Base-by-base conservation (phyloP, 441 rosid species). In the Dalechampia spathulata region DNA sequence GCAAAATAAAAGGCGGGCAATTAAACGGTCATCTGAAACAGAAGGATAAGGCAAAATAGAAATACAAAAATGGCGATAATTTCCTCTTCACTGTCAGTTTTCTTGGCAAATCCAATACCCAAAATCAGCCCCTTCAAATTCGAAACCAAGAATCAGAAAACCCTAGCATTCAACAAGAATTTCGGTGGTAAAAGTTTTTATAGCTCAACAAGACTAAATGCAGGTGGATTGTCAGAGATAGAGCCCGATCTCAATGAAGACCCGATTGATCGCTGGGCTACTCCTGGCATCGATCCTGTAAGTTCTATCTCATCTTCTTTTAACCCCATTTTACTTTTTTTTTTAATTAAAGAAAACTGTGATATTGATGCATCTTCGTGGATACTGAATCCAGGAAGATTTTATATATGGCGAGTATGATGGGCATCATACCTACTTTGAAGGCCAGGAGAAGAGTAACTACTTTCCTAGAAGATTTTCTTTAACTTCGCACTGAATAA, bases 231-330 rank as follows among this genome's bases (percentile, higher is more conserved):
- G 60, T 55, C 86, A 2, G 72, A 80, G 70, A 76, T 83, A 32
- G 96, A 90, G 60, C 96, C 90, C 13, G 98, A 90, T 49, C 90
- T 90, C 55, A 80, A 83, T 11, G 98, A 90, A 69, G 94, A 90
- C 41, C 92, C 92, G 0, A 58, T 73, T 55, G 95, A 87, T 58
- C 82, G 83, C 48, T 87, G 83, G 75, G 86, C 73, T 54, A 76
- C 80, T 44, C 77, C 80, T 32, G 68, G 92, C 23, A 23, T 90
- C 46, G 79, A 75, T 64, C 55, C 72, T 40, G 96, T 87, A 62
- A 34, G 78, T 53, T 19, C 39, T 32, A 2, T 45, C 25, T 52
- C 52, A 16, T 34, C 17, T 36, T 13, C 30, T 38, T 27, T 5
- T 10, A 15, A 12, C n/a, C n/a, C n/a, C n/a, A n/a, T n/a, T n/a